A percentile compares a stretch with the other conserved stretches of the same genome.
These are phyloP conservation scores for Blastobotrys terrestris DNA, from an alignment of 805 yeast genomes.

Conservation along the genomic window DNA sequence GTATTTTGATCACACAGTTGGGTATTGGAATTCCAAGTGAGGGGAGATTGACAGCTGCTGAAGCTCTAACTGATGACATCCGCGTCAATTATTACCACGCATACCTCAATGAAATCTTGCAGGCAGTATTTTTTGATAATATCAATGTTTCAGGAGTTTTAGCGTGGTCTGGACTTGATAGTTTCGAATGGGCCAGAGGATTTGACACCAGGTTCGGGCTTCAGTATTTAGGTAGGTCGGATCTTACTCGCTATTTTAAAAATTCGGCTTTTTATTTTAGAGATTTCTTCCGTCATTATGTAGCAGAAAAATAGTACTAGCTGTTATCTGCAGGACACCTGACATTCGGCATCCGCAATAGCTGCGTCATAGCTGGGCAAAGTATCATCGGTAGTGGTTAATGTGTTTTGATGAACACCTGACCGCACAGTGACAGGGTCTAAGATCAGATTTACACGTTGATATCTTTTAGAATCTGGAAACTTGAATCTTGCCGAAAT, in stretches of 20 bases:
- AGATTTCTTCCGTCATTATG: constrained; percentile 13
- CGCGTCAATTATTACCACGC: constrained; percentile 30
- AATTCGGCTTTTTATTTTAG: constrained; percentile 21
- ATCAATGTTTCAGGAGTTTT: constrained; percentile 30
- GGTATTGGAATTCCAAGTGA: constrained; percentile 34
- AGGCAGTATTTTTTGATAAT: constrained; percentile 23
- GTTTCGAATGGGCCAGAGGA: constrained; percentile 33
- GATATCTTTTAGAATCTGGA: background rate
- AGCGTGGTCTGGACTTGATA: constrained; percentile 33
- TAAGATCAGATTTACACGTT: background rate
- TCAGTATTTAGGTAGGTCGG: constrained; percentile 17
- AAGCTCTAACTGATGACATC: constrained; percentile 27
- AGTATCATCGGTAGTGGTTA: background rate
- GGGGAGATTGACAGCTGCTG: constrained; percentile 24
- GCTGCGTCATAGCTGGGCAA: background rate
- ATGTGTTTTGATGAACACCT: background rate
- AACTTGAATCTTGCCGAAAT: constrained; percentile 30
- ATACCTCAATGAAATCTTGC: constrained; percentile 27
- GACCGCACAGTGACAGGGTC: background rate
- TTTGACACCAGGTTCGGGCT: constrained; percentile 17
- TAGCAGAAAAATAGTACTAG: background rate
- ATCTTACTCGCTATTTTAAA: constrained; percentile 13
- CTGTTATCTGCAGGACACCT: background rate
- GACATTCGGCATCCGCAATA: background rate
- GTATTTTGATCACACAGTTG: constrained; percentile 29